phyloP scores from a whole-genome alignment of 2,329 filamentous ascomycete genomes.

The Didymella sp. region DNA sequence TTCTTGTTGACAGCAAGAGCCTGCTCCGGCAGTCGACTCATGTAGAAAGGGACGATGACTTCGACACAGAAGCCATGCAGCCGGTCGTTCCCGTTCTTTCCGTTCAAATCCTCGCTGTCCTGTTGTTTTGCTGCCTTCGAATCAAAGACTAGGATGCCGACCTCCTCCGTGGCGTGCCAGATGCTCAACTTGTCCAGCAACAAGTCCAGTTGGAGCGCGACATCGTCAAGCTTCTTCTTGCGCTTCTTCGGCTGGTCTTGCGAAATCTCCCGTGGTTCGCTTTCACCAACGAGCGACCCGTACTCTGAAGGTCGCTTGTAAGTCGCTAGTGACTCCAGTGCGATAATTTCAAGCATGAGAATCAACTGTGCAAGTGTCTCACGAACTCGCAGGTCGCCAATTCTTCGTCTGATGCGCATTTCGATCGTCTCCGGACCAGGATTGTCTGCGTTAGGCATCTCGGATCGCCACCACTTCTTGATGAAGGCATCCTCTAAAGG shows the following conservation, averaged over 20 bases:
- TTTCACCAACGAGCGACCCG: conserved; percentile 24
- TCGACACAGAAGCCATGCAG: conserved; percentile 80
- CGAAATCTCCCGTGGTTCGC: conserved; percentile 23
- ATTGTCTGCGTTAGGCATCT: conserved; percentile 48
- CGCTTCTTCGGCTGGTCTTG: conserved; percentile 46
- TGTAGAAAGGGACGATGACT: conserved; percentile 83
- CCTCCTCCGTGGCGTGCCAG: conserved; percentile 77
- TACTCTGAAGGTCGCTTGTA: conserved; percentile 42
- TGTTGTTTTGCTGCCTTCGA: conserved; percentile 33
- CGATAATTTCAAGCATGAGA: conserved; percentile 76
- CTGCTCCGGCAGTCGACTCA: conserved; percentile 74
- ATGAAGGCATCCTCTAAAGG: conserved; percentile 70
- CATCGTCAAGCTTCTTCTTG: conserved; percentile 69
- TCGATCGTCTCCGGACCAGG: conserved; percentile 47
- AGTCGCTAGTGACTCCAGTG: conserved; percentile 63
- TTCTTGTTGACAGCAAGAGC: conserved; percentile 76
- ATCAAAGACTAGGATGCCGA: conserved; percentile 54
- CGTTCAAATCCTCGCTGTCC: conserved; percentile 30
- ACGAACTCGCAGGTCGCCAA: conserved; percentile 72
- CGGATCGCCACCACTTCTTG: conserved; percentile 71
- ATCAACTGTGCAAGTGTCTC: conserved; percentile 85
- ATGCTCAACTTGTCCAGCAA: conserved; percentile 81
- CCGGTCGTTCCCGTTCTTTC: conserved; percentile 60
- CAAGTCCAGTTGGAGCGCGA: conserved; percentile 71
- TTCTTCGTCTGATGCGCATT: conserved; percentile 66